Base-by-base conservation (phyloP, 2,329 filamentous ascomycete species). In the Pseudocercospora fijiensis region DNA sequence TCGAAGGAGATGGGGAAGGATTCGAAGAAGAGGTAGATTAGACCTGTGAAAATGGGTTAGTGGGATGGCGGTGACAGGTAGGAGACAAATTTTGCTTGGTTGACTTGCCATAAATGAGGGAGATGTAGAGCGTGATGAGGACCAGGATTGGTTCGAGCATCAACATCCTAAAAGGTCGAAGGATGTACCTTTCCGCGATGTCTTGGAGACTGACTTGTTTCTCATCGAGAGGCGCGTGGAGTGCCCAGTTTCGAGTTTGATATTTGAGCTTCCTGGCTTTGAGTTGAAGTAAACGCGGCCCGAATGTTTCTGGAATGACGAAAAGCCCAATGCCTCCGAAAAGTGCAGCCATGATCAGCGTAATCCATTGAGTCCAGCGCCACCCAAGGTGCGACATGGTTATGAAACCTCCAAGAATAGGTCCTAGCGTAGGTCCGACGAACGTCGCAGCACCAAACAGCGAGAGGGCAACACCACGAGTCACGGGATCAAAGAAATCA, bases 221-320 rank as follows among this genome's bases (percentile, higher is more conserved):
- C 5, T 73, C 72, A 28, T 80, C 78, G 45, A 81, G 74, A 57
- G 77, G 79, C 3, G 70, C 69, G 18, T 58, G 69, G 8, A 71
- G 60, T 9, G 66, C 65, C 61, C 61, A 67, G 26, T 72, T 75
- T 13, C 78, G 57, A 8, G 85, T 83, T 37, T 81, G 79, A 69
- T 83, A 85, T 66, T 86, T 84, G 33, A 90, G 75, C 56, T 79
- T 80, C 28, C 78, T 78, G 1, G 90, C 89, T 28, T 69, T 69
- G 6, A 71, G 63, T 61, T 78, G 77, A 22, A 82, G 70, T 4
- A 82, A 75, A 0, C 78, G 71, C 0, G 70, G 69, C 1, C 75
- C 78, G 43, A 79, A 85, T 0, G 84, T 83, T 70, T 86, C 84
- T 0, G 80, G 81, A 1, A 85, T 76, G 20, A 82, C 69, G 47